Conservation (phyloP, 2,329 filamentous ascomycete genomes). For the Colletotrichum melonis region DNA sequence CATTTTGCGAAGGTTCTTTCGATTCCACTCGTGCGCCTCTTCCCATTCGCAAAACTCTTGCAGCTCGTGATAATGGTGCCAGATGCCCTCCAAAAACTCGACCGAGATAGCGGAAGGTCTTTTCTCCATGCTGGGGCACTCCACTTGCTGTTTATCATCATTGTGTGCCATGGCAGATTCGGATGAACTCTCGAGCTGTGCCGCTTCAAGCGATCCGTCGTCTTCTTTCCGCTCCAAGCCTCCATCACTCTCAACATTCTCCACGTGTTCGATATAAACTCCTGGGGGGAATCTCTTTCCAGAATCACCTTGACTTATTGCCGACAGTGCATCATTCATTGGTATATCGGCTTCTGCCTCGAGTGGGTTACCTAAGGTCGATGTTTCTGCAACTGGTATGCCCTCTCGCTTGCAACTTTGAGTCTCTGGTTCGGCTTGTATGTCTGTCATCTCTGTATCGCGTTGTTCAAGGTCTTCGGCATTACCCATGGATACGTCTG, state of each 20-base stretch:
- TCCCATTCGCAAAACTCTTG: neutral
- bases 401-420: neutral
- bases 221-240: neutral
- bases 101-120: neutral
- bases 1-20: neutral
- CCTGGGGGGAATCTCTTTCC: neutral
- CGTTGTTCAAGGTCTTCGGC: neutral
- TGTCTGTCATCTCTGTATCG: neutral
- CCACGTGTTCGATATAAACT: neutral
- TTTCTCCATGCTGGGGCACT: neutral
- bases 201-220: neutral
- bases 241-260: neutral
- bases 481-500: neutral
- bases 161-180: neutral
- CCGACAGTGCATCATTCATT: neutral
- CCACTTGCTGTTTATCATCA: neutral
- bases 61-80: no score
- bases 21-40: neutral
- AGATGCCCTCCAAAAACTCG: neutral
- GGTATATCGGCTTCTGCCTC: neutral
- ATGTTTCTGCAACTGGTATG: neutral
- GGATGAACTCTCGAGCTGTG: neutral
- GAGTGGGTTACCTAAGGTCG: neutral
- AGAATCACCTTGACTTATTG: neutral
- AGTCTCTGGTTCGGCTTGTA: neutral